Conservation (phyloP, 495 filamentous ascomycete species). For the Lasiosphaeria miniovina region DNA sequence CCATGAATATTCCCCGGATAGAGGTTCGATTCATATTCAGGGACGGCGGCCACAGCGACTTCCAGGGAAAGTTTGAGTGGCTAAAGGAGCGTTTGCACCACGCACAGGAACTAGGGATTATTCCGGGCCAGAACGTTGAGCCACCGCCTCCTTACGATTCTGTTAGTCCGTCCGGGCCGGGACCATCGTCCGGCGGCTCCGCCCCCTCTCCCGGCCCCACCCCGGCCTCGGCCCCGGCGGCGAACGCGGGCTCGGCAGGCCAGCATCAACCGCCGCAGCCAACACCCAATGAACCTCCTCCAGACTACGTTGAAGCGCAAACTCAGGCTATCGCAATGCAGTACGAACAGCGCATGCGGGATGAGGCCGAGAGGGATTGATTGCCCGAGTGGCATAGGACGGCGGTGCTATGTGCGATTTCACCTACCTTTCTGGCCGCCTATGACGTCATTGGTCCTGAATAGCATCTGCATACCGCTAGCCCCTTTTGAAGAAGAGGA, state of each 20-base stretch:
- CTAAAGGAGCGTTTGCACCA: conserved; percentile 81
- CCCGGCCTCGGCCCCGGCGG: not conserved
- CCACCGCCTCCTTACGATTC: conserved; percentile 80
- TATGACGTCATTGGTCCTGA: no score
- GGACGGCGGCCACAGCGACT: conserved; percentile 93
- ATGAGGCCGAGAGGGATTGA: conserved; percentile 45
- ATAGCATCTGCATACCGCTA: no score
- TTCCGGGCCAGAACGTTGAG: conserved; percentile 58
- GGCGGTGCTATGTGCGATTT: not conserved
- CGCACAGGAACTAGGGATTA: conserved; percentile 64
- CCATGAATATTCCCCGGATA: conserved; percentile 65
- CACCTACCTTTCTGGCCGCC: not conserved
- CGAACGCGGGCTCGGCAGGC: conserved; percentile 3
- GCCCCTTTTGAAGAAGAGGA: no score
- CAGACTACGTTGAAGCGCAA: conserved; percentile 91
- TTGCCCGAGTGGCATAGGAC: not conserved
- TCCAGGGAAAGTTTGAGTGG: conserved; percentile 76
- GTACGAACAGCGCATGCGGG: conserved; percentile 46
- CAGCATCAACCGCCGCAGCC: conserved; percentile 34
- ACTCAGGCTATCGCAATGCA: conserved; percentile 62
- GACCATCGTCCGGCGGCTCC: conserved; percentile 23
- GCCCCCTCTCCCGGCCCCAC: not conserved
- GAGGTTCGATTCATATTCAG: conserved; percentile 85
- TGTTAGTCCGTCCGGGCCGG: conserved; percentile 13
- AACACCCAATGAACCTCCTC: conserved; percentile 76